A percentile compares a stretch with the other conserved stretches of the same genome.
Evolutionary conservation across 139 green algal genomes (phyloP).

Genomic region (Tetraselmis striata): DNA sequence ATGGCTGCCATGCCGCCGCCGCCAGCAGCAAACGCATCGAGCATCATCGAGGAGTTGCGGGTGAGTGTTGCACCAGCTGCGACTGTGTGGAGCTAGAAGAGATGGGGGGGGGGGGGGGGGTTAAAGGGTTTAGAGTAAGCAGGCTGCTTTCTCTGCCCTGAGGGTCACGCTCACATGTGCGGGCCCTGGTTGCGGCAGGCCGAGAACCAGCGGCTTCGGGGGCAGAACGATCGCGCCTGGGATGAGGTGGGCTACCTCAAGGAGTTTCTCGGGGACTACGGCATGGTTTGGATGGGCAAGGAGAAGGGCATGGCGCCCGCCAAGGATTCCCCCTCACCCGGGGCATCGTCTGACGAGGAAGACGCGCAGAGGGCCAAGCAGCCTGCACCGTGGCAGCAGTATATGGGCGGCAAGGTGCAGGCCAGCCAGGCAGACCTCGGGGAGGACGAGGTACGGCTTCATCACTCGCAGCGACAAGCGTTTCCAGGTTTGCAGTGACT

Average conservation of each 20-base stretch:
- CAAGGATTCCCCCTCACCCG: not conserved
- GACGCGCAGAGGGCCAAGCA: not conserved
- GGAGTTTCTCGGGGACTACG: slow-evolving; percentile 5
- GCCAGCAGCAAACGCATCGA: not conserved
- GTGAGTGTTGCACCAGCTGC: too few species aligned
- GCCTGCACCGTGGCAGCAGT: not conserved
- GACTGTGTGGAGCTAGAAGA: too few species aligned
- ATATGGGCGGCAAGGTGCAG: not conserved
- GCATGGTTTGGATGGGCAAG: slow-evolving; percentile 8
- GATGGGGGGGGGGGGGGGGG: too few species aligned
- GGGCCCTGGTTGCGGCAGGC: too few species aligned
- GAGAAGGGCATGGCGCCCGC: not conserved
- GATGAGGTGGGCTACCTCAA: slow-evolving; percentile 6
- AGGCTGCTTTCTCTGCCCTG: too few species aligned
- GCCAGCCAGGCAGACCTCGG: not conserved
- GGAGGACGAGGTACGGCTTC: not conserved
- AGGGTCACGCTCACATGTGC: too few species aligned
- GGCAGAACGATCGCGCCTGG: not conserved
- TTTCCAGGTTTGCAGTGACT: too few species aligned
- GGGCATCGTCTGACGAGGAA: not conserved
- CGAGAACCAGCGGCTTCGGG: not conserved
- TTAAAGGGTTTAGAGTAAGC: too few species aligned
- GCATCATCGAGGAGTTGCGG: not conserved
- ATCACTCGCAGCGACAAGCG: too few species aligned
- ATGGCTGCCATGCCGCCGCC: not conserved